These are phyloP conservation scores for Daldinia sp. DNA, from an alignment of 2,329 filamentous ascomycete species.

Conservation along the genomic window DNA sequence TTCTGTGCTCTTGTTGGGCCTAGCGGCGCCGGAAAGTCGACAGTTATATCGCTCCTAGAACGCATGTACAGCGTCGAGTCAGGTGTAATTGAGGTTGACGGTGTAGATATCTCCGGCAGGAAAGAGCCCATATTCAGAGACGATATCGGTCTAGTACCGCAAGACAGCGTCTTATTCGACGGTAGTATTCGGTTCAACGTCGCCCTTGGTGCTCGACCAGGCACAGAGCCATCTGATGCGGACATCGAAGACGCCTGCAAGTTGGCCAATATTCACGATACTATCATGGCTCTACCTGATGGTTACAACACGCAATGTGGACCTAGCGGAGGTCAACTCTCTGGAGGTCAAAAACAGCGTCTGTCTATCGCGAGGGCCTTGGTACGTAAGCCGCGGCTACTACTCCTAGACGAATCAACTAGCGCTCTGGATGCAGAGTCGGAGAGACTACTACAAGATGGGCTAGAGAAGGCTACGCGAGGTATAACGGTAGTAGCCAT, in stretches of 20 bases:
- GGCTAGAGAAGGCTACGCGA: conserved; percentile 64
- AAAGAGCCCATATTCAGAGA: conserved; percentile 58
- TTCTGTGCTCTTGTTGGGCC: conserved; percentile 56
- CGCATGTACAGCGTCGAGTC: conserved; percentile 61
- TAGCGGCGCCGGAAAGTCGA: conserved; percentile 58
- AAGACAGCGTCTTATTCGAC: conserved; percentile 66
- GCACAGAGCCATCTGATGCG: conserved; percentile 61
- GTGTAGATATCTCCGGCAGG: conserved; percentile 54
- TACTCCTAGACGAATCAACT: conserved; percentile 85
- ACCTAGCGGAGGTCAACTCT: conserved; percentile 77
- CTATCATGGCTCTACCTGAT: conserved; percentile 67
- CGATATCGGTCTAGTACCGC: conserved; percentile 64
- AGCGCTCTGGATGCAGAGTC: conserved; percentile 78
- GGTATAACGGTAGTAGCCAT: conserved; percentile 66
- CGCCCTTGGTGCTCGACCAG: conserved; percentile 62
- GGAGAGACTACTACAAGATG: conserved; percentile 71
- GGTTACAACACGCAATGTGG: conserved; percentile 74
- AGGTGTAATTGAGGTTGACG: conserved; percentile 62
- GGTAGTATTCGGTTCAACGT: conserved; percentile 66
- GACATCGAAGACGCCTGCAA: conserved; percentile 73
- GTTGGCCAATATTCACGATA: conserved; percentile 75
- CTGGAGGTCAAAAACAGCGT: conserved; percentile 81
- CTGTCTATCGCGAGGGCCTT: conserved; percentile 81
- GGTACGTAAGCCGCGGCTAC: conserved; percentile 73
- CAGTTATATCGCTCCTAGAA: conserved; percentile 58